phyloP scores from a whole-genome alignment of 1,284 basidiomycete genomes.

The Flammula alnicola region DNA sequence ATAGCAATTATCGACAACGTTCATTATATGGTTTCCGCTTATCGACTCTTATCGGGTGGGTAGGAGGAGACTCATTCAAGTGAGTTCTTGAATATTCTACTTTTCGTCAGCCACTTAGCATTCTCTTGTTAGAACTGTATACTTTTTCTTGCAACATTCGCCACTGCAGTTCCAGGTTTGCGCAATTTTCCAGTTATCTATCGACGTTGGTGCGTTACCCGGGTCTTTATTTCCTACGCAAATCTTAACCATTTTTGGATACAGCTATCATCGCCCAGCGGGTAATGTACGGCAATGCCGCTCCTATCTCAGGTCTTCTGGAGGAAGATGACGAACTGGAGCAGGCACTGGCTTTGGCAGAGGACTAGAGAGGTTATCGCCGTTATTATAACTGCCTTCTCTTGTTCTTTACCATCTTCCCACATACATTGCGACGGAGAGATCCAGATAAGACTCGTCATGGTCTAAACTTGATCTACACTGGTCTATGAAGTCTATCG shows the following conservation, averaged over 20 bases:
- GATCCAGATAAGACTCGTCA: not conserved
- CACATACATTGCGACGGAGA: not conserved
- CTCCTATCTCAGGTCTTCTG: slow-evolving; percentile 52
- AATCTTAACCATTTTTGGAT: slow-evolving; percentile 15
- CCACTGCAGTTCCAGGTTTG: slow-evolving; percentile 82
- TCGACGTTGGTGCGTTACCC: slow-evolving; percentile 66
- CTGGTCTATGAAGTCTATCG: slow-evolving; percentile 4
- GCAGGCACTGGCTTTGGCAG: slow-evolving; percentile 65
- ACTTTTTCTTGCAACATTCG: slow-evolving; percentile 75
- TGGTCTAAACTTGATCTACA: not conserved
- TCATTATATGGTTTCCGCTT: slow-evolving; percentile 85
- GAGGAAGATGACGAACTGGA: slow-evolving; percentile 72
- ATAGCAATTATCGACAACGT: slow-evolving; percentile 74
- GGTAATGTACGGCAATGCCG: slow-evolving; percentile 67
- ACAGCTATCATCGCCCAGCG: slow-evolving; percentile 74
- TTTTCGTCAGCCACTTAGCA: slow-evolving; percentile 18
- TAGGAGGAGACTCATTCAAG: slow-evolving; percentile 85
- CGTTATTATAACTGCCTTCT: not conserved
- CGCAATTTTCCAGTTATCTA: slow-evolving; percentile 78
- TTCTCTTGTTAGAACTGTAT: slow-evolving; percentile 58
- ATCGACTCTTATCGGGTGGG: slow-evolving; percentile 83
- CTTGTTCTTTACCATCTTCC: not conserved
- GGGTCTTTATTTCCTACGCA: slow-evolving; percentile 7
- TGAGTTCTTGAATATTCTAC: slow-evolving; percentile 37
- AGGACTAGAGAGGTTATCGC: slow-evolving; percentile 54